Conservation (phyloP, 2,329 filamentous ascomycete genomes). For the Colletotrichum sp. region DNA sequence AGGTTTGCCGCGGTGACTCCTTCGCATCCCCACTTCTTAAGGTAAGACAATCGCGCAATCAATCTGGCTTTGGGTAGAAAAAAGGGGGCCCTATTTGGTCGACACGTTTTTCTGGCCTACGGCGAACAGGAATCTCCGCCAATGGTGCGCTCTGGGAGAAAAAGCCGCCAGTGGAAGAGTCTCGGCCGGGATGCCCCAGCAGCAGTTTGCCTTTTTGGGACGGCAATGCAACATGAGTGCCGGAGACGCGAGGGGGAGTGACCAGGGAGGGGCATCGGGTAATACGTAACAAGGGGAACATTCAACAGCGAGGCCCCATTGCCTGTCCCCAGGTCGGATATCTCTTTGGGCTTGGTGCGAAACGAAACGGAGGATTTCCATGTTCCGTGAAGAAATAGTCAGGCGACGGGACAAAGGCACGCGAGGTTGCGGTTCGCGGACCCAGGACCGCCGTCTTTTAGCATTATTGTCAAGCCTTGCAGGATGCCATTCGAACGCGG, state of each 20-base stretch:
- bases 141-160: background rate
- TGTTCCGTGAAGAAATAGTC: background rate
- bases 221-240: background rate
- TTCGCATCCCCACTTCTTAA: background rate
- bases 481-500: background rate
- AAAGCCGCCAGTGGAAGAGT: background rate
- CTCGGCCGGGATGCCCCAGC: background rate
- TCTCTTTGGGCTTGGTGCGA: background rate
- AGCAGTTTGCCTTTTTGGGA: background rate
- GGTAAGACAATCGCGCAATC: background rate
- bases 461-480: background rate
- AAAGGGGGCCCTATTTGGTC: background rate
- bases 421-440: background rate
- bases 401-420: background rate
- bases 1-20: background rate
- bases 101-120: background rate
- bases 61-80: background rate
- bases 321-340: background rate
- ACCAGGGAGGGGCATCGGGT: background rate
- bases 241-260: background rate
- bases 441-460: background rate
- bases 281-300: background rate
- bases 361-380: background rate
- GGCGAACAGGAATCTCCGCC: slow-evolving; percentile 10
- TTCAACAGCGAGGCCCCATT: background rate